Evolutionary conservation across 2,329 filamentous ascomycete genomes (phyloP), one percentile per base, ranked within the genome.

Genomic region (Botrytis squamosa): DNA sequence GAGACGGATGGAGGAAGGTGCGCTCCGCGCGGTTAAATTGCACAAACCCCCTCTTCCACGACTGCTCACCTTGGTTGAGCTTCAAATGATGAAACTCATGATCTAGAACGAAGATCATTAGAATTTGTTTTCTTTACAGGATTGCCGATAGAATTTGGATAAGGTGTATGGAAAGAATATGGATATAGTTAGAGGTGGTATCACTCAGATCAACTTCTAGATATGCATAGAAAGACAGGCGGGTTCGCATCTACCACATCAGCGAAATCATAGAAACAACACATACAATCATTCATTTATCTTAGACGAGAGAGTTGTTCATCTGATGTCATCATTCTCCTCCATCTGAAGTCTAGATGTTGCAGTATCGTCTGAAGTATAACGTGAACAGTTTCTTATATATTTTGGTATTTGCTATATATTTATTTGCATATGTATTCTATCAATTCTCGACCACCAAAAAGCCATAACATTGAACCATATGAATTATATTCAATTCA

Each of bases 401-500:
- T 46, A 22, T 60, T 60, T 70, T 40, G 67, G 38, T 71, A 57
- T 71, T 52, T 65, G 36, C 59, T 29, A 69, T 57, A 33, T 33
- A 71, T 71, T 65, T 72, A 71, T 71, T 52, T 72, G 29, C n/a
- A 42, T 72, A 57, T 20, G 20, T 67, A 72, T 25, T 72, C 20
- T 67, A n/a, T 33, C 52, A 49, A 20, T 29, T 25, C 62, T 8
- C 42, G 8, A 46, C 44, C 3, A 8, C 62, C 25, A 38, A 18
- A 10, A 18, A 57, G 22, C 38, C 49, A 57, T 33, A 38, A 7
- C 29, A n/a, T 25, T 3, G 33, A 22, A 36, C 18, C 40, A 36
- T 65, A 42, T 52, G 33, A 5, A 38, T 8, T 22, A 36, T 29
- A n/a, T 9, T 38, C 20, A 12, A 20, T 38, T 29, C 10, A 46